Evolutionary conservation across 1,139 yeast species (phyloP).

Genomic region (Magnusiomyces suaveolens): DNA sequence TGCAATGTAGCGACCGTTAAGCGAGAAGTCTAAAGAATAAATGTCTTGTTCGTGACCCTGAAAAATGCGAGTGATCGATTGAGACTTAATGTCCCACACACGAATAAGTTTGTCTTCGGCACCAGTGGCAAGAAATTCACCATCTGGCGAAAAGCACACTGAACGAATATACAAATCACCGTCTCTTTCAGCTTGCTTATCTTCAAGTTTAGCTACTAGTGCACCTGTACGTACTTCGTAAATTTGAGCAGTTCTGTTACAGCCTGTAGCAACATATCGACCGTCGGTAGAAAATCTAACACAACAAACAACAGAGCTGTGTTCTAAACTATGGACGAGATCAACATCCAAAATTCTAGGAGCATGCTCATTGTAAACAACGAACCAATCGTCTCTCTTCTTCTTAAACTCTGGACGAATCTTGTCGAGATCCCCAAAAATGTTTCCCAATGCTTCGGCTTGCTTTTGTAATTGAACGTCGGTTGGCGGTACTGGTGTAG

Average conservation of each 20-base stretch:
- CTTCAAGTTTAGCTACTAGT: slow-evolving; percentile 74
- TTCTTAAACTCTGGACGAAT: slow-evolving; percentile 68
- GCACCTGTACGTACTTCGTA: slow-evolving; percentile 90
- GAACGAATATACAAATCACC: slow-evolving; percentile 88
- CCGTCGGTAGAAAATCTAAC: slow-evolving; percentile 74
- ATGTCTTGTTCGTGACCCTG: slow-evolving; percentile 97
- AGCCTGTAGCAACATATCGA: slow-evolving; percentile 89
- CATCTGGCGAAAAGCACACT: slow-evolving; percentile 95
- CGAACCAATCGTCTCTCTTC: slow-evolving; percentile 79
- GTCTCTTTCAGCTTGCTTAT: slow-evolving; percentile 48
- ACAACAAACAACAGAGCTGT: slow-evolving; percentile 92
- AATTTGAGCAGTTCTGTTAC: slow-evolving; percentile 92
- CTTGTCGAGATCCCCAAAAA: slow-evolving; percentile 73
- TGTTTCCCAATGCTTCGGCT: slow-evolving; percentile 37
- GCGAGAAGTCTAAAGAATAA: slow-evolving; percentile 90
- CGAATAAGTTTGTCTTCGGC: slow-evolving; percentile 96
- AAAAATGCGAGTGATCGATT: slow-evolving; percentile 77
- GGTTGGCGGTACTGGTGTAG: slow-evolving; percentile 18
- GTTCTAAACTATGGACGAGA: slow-evolving; percentile 80
- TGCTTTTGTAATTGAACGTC: slow-evolving; percentile 26
- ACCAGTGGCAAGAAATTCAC: slow-evolving; percentile 91
- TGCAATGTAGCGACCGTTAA: slow-evolving; percentile 87
- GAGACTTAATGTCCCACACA: slow-evolving; percentile 88
- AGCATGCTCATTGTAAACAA: slow-evolving; percentile 81
- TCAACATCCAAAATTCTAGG: slow-evolving; percentile 72